These are phyloP conservation scores for Ochromonadaceae sp. DNA, from an alignment of 352 stramenopile genomes.

Conservation along the genomic window DNA sequence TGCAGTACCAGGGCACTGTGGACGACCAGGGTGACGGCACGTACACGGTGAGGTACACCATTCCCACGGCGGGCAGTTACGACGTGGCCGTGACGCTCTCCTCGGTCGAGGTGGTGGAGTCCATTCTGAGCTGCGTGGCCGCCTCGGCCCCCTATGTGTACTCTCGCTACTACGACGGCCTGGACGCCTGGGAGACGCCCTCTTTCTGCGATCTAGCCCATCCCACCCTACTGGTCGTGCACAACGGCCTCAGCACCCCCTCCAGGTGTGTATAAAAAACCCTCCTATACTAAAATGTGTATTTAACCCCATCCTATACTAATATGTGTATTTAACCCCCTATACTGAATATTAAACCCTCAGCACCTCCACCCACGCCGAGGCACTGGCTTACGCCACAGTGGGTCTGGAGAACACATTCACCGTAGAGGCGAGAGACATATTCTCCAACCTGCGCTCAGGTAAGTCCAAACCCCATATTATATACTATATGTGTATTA, in stretches of 20 bases:
- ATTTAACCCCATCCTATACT: too few relatives aligned
- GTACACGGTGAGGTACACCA: slow-evolving; percentile 80
- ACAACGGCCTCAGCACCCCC: slow-evolving; percentile 28
- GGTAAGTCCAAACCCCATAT: slow-evolving; percentile 20
- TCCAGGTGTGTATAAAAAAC: too few relatives aligned
- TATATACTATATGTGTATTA: not conserved
- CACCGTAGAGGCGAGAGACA: slow-evolving; percentile 61
- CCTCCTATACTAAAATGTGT: too few relatives aligned
- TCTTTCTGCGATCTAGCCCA: slow-evolving; percentile 36
- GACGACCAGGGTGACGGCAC: slow-evolving; percentile 48
- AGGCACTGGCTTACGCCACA: slow-evolving; percentile 48
- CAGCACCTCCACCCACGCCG: slow-evolving; percentile 58
- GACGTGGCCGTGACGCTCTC: slow-evolving; percentile 51
- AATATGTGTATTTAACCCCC: too few relatives aligned
- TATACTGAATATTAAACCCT: slow-evolving; percentile 67
- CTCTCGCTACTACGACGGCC: slow-evolving; percentile 41
- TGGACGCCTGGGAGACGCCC: slow-evolving; percentile 36
- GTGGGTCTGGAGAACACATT: slow-evolving; percentile 68
- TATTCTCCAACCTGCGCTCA: slow-evolving; percentile 74
- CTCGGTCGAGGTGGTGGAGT: slow-evolving; percentile 37
- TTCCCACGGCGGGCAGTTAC: slow-evolving; percentile 67
- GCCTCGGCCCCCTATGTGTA: slow-evolving; percentile 33
- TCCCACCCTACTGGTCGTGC: slow-evolving; percentile 60
- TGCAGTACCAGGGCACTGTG: slow-evolving; percentile 52
- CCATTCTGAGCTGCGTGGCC: slow-evolving; percentile 70